Base-by-base conservation (phyloP, 2,329 filamentous ascomycete species). In the Aspergillus neoniger region DNA sequence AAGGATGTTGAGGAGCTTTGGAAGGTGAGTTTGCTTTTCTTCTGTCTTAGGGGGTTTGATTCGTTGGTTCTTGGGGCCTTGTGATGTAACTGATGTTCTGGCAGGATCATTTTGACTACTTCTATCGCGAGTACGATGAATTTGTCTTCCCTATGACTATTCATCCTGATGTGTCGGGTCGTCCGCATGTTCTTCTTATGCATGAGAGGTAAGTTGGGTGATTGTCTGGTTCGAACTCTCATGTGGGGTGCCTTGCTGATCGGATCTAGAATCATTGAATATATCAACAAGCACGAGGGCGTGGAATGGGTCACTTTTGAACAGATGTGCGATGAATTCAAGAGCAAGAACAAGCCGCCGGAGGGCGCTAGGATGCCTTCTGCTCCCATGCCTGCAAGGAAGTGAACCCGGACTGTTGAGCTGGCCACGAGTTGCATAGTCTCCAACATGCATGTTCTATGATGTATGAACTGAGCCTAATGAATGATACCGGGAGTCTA, bases 91-190 rank as follows among this genome's bases (percentile, higher is more conserved):
- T 86, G 89, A 64, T 89, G 44, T 25, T 28, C 17, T 50, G n/a
- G 7, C 67, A 91, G 74, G 84, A 86, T 63, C 80, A 84, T 58
- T 86, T 87, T 61, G 81, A 85, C 66, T 88, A 91, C 74, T 91
- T 90, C 69, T 92, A 92, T 72, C 81, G 88, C 28, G 88, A 92
- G 73, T 88, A 91, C 63, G 88, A 92, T 66, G 87, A 90, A 66
- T 91, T 91, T 63, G 84, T 91, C 55, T 91, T 92, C 67, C 89
- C 90, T 0, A 89, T 92, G 74, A 92, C 89, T 0, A 88, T 91
- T 38, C 89, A 92, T 72, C 90, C 89, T 0, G 89, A 92, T 68
- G 87, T 90, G 0, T 87, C 84, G 3, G 90, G 90, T 0, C 81
- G 88, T 17, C 89, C 89, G 0, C 89, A 92, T 74, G 89, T 87